phyloP scores from a whole-genome alignment of 176 grass and related monocot species.

The Typha latifolia region DNA sequence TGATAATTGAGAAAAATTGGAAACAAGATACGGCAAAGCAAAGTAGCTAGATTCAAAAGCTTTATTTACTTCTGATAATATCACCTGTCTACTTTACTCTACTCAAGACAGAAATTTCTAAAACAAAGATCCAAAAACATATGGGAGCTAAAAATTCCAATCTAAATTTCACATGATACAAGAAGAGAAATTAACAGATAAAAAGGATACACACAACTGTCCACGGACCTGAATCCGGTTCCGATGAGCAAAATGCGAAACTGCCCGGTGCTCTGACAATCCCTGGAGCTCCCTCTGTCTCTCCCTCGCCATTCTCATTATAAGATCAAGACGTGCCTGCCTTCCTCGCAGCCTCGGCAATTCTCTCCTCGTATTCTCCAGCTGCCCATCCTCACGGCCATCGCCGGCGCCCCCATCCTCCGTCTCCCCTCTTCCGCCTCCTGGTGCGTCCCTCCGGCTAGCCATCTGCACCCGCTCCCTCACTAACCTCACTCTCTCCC shows the following conservation, averaged over 20 bases:
- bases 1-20: no score
- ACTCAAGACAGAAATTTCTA: background rate
- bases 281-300: conserved; percentile 79
- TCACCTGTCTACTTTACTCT: no score
- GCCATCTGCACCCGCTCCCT: conserved; percentile 51
- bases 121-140: background rate
- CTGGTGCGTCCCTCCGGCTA: conserved; percentile 5
- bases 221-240: conserved; percentile 60
- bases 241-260: conserved; percentile 66
- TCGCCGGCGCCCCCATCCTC: background rate
- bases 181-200: background rate
- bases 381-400: background rate
- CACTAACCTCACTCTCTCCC: conserved; percentile 56
- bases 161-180: background rate
- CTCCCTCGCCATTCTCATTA: conserved; percentile 46
- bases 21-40: no score
- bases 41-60: no score
- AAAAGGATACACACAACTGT: background rate
- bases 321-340: conserved; percentile 22
- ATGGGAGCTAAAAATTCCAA: no score
- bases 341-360: conserved; percentile 11
- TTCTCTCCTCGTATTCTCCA: background rate
- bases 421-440: conserved; percentile 1
- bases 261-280: conserved; percentile 54
- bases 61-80: no score